phyloP scores from a whole-genome alignment of 306 rosid genomes.

The Fragaria nilgerrensis region DNA sequence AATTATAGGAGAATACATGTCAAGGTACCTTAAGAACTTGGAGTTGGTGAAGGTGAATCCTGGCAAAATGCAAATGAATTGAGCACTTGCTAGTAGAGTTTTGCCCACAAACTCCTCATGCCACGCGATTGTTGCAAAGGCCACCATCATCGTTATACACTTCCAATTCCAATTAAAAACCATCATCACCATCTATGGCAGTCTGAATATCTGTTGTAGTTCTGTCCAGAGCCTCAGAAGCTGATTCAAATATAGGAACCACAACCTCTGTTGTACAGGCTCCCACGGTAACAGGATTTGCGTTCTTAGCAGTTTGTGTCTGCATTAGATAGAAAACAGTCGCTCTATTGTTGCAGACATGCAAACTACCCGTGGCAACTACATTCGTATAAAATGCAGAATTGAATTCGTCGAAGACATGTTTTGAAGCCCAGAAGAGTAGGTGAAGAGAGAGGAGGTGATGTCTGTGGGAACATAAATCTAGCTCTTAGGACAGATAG shows the following conservation, averaged over 20 bases:
- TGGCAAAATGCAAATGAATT: too few species aligned
- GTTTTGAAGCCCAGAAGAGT: background rate
- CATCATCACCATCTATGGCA: background rate
- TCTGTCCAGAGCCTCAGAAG: background rate
- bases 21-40: too few species aligned
- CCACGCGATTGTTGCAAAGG: background rate
- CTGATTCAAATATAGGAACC: background rate
- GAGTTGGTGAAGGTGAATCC: too few species aligned
- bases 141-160: background rate
- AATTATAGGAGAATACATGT: too few species aligned
- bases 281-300: too few species aligned
- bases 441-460: background rate
- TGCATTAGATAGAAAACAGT: background rate
- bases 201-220: background rate
- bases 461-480: background rate
- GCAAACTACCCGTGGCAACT: too few species aligned
- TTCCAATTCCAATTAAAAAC: background rate
- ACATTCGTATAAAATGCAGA: too few species aligned
- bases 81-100: background rate
- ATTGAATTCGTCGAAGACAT: background rate
- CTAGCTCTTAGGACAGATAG: background rate
- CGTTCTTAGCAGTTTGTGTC: too few species aligned
- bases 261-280: background rate
- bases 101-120: background rate
- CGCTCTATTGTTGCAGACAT: rapidly evolving